These are phyloP conservation scores for Actinomucor elegans DNA, from an alignment of 371 early-diverging fungal genomes.

Conservation along the genomic window DNA sequence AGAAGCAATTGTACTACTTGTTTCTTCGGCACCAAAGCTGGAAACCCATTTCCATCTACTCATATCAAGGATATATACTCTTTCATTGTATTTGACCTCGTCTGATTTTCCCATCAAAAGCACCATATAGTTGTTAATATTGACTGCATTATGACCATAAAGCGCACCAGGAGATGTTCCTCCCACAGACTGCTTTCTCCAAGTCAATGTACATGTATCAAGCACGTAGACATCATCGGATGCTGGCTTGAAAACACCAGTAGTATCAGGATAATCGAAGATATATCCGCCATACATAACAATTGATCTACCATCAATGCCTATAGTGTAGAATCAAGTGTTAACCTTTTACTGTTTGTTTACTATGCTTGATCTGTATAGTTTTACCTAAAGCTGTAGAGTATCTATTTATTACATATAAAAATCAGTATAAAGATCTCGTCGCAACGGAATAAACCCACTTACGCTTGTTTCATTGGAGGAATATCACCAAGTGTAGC, in stretches of 20 bases:
- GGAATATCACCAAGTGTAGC: slow-evolving; percentile 45
- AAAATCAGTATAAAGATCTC: neutral
- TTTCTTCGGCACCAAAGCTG: neutral
- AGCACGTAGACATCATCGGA: slow-evolving; percentile 32
- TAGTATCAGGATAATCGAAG: neutral
- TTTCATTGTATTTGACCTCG: slow-evolving; percentile 16
- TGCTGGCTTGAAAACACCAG: neutral
- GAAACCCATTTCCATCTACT: slow-evolving; percentile 41
- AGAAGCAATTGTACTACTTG: neutral
- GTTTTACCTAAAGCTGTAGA: slow-evolving; percentile 32
- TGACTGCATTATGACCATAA: slow-evolving; percentile 35
- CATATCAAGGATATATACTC: slow-evolving; percentile 40
- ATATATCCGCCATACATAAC: slow-evolving; percentile 40
- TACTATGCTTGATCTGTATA: neutral
- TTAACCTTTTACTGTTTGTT: no score
- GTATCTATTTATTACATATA: slow-evolving; percentile 9
- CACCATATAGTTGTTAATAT: slow-evolving; percentile 42
- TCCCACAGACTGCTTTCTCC: slow-evolving; percentile 27
- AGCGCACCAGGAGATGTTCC: slow-evolving; percentile 33
- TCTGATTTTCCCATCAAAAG: slow-evolving; percentile 29
- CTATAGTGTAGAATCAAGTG: no score
- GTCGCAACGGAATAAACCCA: neutral
- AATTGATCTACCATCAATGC: slow-evolving; percentile 43
- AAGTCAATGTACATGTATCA: slow-evolving; percentile 41
- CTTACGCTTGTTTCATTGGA: slow-evolving; percentile 20